These are phyloP conservation scores for Arachis stenosperma DNA, from an alignment of 306 rosid species.

Conservation along the genomic window DNA sequence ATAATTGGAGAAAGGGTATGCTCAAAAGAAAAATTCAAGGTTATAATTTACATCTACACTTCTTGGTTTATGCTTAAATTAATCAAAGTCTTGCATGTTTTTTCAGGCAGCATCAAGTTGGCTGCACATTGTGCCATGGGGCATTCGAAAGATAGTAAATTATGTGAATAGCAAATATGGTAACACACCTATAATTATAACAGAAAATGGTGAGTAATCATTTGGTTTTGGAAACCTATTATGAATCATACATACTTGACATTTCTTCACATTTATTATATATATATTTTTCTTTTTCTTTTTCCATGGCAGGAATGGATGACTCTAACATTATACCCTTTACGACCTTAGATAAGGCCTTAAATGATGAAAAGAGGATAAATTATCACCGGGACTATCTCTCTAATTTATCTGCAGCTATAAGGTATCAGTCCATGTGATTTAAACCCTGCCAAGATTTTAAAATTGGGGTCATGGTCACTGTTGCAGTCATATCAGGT, in stretches of 20 bases:
- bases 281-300: neutral
- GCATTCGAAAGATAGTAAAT: constrained; percentile 68
- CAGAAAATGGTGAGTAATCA: constrained; percentile 77
- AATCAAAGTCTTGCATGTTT: neutral
- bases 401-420: constrained; percentile 86
- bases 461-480: too few relatives aligned
- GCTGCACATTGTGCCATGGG: constrained; percentile 95
- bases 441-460: neutral
- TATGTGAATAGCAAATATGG: constrained; percentile 71
- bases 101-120: constrained; percentile 86
- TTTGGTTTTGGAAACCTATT: neutral
- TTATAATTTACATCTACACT: constrained; percentile 6
- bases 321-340: constrained; percentile 59
- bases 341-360: constrained; percentile 53
- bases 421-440: constrained; percentile 53
- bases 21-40: constrained; percentile 24
- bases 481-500: too few relatives aligned
- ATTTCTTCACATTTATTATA: constrained; percentile 7
- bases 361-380: constrained; percentile 81
- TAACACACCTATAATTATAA: constrained; percentile 68
- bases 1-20: constrained; percentile 90
- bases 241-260: neutral
- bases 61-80: constrained; percentile 1
- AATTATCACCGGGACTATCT: constrained; percentile 81
- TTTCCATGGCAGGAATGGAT: constrained; percentile 72